phyloP scores from a whole-genome alignment of 2,329 filamentous ascomycete genomes.

The Colletotrichum liaoningense region DNA sequence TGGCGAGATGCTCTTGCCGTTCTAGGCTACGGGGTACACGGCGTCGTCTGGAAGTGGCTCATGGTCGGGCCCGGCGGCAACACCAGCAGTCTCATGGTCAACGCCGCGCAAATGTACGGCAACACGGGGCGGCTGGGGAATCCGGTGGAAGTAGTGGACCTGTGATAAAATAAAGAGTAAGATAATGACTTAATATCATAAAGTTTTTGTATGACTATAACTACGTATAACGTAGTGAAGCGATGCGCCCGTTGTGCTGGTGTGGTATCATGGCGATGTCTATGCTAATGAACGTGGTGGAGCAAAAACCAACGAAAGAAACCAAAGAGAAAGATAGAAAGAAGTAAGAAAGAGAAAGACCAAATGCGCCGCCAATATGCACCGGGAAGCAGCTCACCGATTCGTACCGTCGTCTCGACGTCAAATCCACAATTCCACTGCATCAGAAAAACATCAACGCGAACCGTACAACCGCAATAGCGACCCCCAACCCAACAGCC shows the following conservation, averaged over 20 bases:
- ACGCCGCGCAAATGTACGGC: constrained; percentile 67
- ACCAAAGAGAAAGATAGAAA: too few species aligned
- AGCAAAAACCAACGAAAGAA: neutral
- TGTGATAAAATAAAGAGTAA: constrained; percentile 37
- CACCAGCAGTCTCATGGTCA: constrained; percentile 64
- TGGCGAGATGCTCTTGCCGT: constrained; percentile 61
- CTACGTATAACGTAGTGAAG: constrained; percentile 1
- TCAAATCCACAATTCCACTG: too few species aligned
- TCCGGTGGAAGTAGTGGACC: constrained; percentile 48
- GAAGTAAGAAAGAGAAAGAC: neutral
- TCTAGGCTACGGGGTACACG: constrained; percentile 57
- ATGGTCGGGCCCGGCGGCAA: constrained; percentile 65
- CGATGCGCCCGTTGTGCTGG: constrained; percentile 35
- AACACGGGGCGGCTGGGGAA: constrained; percentile 61
- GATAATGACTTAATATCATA: too few species aligned
- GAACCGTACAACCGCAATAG: constrained; percentile 12
- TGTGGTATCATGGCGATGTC: constrained; percentile 34
- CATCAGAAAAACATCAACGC: constrained; percentile 25
- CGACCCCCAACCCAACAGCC: constrained; percentile 18
- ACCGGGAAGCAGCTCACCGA: constrained; percentile 19
- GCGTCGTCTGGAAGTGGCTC: constrained; percentile 66
- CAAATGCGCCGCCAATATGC: constrained; percentile 31
- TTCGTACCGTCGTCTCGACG: neutral
- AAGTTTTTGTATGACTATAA: neutral
- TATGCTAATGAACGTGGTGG: constrained; percentile 34